Evolutionary conservation across 495 filamentous ascomycete genomes (phyloP).

Genomic region (Usnea hakonensis): DNA sequence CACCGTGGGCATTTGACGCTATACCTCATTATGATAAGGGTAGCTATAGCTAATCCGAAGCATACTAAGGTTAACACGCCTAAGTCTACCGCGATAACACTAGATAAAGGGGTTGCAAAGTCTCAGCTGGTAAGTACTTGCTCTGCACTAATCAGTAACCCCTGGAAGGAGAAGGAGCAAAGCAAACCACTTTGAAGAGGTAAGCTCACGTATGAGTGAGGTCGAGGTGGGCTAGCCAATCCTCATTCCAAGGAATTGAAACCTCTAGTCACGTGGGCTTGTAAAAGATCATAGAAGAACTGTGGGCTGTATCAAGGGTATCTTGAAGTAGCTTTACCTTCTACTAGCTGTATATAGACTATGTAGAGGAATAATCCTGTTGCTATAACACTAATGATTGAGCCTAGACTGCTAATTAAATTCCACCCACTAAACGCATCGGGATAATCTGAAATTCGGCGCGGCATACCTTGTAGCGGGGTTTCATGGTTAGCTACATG

Average conservation of each 20-base stretch:
- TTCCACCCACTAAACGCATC: not conserved
- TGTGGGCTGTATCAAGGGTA: not conserved
- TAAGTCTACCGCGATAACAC: not conserved
- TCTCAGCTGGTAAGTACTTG: too few relatives aligned
- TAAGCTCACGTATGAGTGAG: not conserved
- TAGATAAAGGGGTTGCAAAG: too few relatives aligned
- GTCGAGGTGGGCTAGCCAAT: not conserved
- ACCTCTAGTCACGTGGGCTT: not conserved
- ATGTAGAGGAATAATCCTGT: not conserved
- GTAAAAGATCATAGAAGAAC: not conserved
- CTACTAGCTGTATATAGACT: not conserved
- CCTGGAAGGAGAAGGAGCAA: not conserved
- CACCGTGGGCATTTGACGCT: not conserved
- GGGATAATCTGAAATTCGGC: not conserved
- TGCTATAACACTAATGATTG: not conserved
- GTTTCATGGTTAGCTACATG: too few relatives aligned
- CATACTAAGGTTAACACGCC: not conserved
- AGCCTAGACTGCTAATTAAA: not conserved
- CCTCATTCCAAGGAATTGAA: not conserved
- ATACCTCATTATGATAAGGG: not conserved
- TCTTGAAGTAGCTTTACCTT: not conserved
- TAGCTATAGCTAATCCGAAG: not conserved
- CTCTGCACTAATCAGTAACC: too few relatives aligned
- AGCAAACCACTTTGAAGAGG: not conserved
- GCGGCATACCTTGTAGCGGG: too few relatives aligned